Evolutionary conservation across 352 stramenopile species (phyloP).

Genomic region (Phytophthora sp.): DNA sequence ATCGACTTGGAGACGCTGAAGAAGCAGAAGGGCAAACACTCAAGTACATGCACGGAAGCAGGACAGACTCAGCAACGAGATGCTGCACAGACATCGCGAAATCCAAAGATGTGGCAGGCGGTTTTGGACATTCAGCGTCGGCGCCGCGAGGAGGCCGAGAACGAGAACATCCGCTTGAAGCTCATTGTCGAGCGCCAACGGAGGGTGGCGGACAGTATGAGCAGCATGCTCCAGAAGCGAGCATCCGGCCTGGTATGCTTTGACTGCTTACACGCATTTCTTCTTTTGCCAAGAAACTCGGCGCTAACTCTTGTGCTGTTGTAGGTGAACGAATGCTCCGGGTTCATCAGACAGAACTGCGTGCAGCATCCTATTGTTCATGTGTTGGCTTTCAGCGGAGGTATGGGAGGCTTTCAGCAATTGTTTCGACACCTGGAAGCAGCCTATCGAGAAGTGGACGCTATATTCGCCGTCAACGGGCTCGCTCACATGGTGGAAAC

Average conservation of each 20-base stretch:
- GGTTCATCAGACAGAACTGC: slow-evolving; percentile 10
- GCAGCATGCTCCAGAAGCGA: slow-evolving; percentile 8
- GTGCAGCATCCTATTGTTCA: slow-evolving; percentile 7
- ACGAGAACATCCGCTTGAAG: slow-evolving; percentile 47
- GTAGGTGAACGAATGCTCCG: slow-evolving; percentile 16
- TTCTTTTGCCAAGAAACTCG: no score
- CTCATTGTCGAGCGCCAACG: slow-evolving; percentile 39
- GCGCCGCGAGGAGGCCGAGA: slow-evolving; percentile 35
- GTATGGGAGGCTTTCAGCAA: slow-evolving; percentile 14
- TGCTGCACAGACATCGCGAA: not conserved
- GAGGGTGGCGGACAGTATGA: slow-evolving; percentile 12
- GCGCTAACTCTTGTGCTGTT: no score
- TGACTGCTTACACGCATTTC: no score
- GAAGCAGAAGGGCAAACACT: not conserved
- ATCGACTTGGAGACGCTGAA: slow-evolving; percentile 11
- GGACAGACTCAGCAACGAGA: not conserved
- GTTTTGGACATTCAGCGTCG: slow-evolving; percentile 27
- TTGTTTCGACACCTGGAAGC: slow-evolving; percentile 29
- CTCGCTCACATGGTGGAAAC: slow-evolving; percentile 27
- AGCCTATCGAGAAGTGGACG: slow-evolving; percentile 28
- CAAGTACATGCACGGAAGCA: not conserved
- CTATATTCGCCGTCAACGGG: slow-evolving; percentile 28
- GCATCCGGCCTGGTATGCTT: slow-evolving; percentile 8
- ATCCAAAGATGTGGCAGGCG: slow-evolving; percentile 20
- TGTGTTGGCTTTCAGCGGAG: slow-evolving; percentile 12